Base-by-base conservation (phyloP, 805 yeast species). In the Nakazawaea wickerhamii region DNA sequence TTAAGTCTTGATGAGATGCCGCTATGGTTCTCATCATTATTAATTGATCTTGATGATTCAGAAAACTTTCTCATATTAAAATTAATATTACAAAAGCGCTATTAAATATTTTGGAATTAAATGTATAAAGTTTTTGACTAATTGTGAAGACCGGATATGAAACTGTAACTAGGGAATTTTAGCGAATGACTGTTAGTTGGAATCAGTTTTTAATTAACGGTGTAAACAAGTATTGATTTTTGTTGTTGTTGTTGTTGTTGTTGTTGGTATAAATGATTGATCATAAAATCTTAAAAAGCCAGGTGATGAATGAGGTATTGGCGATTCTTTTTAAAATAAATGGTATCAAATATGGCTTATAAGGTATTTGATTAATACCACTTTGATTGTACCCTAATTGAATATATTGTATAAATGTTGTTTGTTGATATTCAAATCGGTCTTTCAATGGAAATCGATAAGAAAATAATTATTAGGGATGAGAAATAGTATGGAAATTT, bases 131-230 rank as follows among this genome's bases (percentile, higher is more conserved):
- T 21, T 19, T n/a, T 14, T 35, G 38, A 23, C 19, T 13, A 19
- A 11, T 7, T 22, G 23, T 14, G 13, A 35, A 8, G 15, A 25
- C 14, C 13, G 26, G 10, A 7, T 13, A 35, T 14, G 9, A 7
- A n/a, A 23, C 17, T 23, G 13, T 17, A 31, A 31, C 14, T 10
- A 25, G 2, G 11, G 23, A 23, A 35, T 11, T 35, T 19, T 23
- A 35, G 38, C 38, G 38, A 35, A 35, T 35, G 38, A 35, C 38
- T 35, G 38, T 6, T n/a, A 35, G 38, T 35, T 35, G 30, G 38
- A 19, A 35, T 23, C 13, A 25, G 19, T 9, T 22, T 8, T 35
- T 28, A n/a, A 13, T 13, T 10, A 28, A 13, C 31, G 11, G 15
- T 35, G 38, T 35, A 35, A 23, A 23, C 38, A 35, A 35, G 19